Conservation (phyloP, 1,139 yeast genomes). For the Cylindricascospora bacillispora region DNA sequence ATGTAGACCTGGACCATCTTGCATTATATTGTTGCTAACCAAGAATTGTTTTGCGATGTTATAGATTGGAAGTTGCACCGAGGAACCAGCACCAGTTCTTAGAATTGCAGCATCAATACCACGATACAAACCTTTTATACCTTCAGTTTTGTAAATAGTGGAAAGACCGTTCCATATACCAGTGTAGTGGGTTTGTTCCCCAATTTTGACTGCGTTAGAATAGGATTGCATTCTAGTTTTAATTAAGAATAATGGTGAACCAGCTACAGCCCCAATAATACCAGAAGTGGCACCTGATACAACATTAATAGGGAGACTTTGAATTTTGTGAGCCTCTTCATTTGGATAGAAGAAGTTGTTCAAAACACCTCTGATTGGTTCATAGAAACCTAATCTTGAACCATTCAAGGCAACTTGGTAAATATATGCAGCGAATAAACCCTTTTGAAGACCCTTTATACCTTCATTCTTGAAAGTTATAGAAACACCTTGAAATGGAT, state of each 20-base stretch:
- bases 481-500: constrained; percentile 73
- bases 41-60: constrained; percentile 56
- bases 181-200: constrained; percentile 83
- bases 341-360: constrained; percentile 47
- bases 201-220: constrained; percentile 52
- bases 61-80: constrained; percentile 92
- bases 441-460: constrained; percentile 75
- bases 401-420: constrained; percentile 90
- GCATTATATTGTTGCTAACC: constrained; percentile 33
- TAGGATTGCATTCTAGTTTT: constrained; percentile 96
- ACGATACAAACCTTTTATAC: constrained; percentile 65
- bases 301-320: constrained; percentile 55
- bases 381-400: constrained; percentile 85
- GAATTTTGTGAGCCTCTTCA: constrained; percentile 38
- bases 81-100: constrained; percentile 91
- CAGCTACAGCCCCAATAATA: constrained; percentile 74
- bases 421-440: constrained; percentile 67
- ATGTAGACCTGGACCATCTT: constrained; percentile 61
- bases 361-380: constrained; percentile 57
- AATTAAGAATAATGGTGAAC: constrained; percentile 83
- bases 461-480: constrained; percentile 78
- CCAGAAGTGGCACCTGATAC: constrained; percentile 77
- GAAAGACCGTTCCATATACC: constrained; percentile 56
- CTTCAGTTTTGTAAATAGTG: constrained; percentile 53
- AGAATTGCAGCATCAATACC: constrained; percentile 93